phyloP scores from a whole-genome alignment of 306 rosid species.

The Vigna mungo region DNA sequence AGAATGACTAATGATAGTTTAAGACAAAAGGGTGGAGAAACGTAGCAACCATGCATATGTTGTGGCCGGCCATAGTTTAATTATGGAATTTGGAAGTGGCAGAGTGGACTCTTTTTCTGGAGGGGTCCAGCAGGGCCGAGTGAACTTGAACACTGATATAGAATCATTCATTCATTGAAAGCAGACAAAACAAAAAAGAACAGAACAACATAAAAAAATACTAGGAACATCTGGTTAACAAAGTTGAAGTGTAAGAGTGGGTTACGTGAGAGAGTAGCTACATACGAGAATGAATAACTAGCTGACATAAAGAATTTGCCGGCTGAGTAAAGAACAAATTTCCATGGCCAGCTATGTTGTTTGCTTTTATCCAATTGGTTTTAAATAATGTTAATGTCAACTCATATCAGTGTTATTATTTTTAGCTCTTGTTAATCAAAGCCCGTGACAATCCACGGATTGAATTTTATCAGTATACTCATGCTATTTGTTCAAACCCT shows the following conservation, averaged over 20 bases:
- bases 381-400: conserved; percentile 27
- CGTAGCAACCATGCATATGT: conserved; percentile 36
- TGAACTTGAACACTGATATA: conserved; percentile 26
- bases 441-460: neutral
- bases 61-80: conserved; percentile 60
- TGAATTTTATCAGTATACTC: neutral
- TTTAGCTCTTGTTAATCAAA: neutral
- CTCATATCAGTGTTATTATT: conserved; percentile 1
- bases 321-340: conserved; percentile 35
- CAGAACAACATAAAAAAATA: conserved; percentile 2
- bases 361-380: conserved; percentile 12
- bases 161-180: conserved; percentile 18
- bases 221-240: neutral
- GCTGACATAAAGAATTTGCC: conserved; percentile 48
- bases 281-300: conserved; percentile 27
- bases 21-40: conserved; percentile 54
- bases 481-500: neutral
- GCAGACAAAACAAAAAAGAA: conserved; percentile 40
- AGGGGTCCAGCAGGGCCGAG: conserved; percentile 2
- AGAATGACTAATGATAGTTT: conserved; percentile 46
- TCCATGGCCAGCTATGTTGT: conserved; percentile 41
- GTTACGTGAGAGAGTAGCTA: neutral
- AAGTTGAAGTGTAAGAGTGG: neutral
- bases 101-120: conserved; percentile 25
- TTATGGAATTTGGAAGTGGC: conserved; percentile 34